These are phyloP conservation scores for Cordyceps cicadae DNA, from an alignment of 2,329 filamentous ascomycete genomes.

Conservation along the genomic window DNA sequence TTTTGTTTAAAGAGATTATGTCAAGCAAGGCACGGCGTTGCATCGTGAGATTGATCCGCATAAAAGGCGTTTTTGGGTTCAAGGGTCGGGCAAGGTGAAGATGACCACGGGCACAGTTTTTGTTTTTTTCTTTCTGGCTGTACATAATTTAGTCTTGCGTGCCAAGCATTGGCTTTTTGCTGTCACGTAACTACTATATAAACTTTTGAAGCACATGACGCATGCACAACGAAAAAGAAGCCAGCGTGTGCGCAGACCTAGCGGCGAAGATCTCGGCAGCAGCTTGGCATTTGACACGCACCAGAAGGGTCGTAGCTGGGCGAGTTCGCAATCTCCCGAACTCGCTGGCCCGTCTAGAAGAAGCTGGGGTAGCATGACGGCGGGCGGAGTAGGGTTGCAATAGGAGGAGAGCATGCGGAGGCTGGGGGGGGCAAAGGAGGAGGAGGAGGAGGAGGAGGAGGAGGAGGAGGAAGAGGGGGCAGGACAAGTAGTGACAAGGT, in stretches of 20 bases:
- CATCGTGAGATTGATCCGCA: slow-evolving; percentile 6
- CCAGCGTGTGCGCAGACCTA: not conserved
- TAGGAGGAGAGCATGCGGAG: not conserved
- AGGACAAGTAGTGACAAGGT: not conserved
- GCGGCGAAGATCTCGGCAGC: not conserved
- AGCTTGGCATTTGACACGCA: not conserved
- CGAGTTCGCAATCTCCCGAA: not conserved
- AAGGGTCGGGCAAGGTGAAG: not conserved
- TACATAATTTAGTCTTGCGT: slow-evolving; percentile 8
- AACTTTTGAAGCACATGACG: not conserved
- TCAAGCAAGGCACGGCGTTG: not conserved
- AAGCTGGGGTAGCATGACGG: not conserved
- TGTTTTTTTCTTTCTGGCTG: slow-evolving; percentile 3
- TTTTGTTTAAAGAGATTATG: not conserved
- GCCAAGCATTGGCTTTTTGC: slow-evolving; percentile 10
- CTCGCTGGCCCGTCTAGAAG: not conserved
- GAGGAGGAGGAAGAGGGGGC: too few relatives aligned
- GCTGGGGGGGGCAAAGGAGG: not conserved
- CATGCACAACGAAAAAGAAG: slow-evolving; percentile 1
- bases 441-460: too few relatives aligned
- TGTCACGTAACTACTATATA: slow-evolving; percentile 1
- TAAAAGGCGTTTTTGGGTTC: slow-evolving; percentile 5
- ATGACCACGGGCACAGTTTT: not conserved
- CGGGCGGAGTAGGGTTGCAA: not conserved
- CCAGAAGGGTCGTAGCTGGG: not conserved